Evolutionary conservation across 768 basidiomycete genomes (phyloP).

Genomic region (Trametes meyenii): DNA sequence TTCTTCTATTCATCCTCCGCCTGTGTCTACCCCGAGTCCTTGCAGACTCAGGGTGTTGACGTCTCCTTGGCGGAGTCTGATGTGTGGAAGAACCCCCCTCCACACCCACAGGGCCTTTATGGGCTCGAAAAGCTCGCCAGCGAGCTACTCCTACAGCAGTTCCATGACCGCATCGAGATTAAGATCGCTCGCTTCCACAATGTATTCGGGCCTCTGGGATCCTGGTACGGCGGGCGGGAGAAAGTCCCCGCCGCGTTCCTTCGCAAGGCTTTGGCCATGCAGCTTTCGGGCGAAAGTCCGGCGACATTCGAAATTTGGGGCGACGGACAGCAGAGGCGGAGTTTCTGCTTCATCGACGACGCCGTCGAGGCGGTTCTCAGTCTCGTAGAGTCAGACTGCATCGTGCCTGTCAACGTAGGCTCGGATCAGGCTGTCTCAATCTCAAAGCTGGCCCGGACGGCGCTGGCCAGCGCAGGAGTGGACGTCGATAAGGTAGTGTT

Average conservation of each 20-base stretch:
- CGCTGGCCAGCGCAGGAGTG: constrained; percentile 39
- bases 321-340: constrained; percentile 52
- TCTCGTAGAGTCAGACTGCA: constrained; percentile 43
- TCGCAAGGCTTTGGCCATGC: constrained; percentile 50
- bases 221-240: constrained; percentile 58
- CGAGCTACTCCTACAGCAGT: constrained; percentile 47
- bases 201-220: constrained; percentile 55
- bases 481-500: constrained; percentile 34
- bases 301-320: constrained; percentile 58
- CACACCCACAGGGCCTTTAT: constrained; percentile 56
- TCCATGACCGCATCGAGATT: constrained; percentile 38
- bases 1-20: constrained; percentile 63
- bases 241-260: constrained; percentile 61
- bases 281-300: constrained; percentile 20
- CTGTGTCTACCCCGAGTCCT: constrained; percentile 54
- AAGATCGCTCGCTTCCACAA: constrained; percentile 62
- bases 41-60: constrained; percentile 42
- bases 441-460: constrained; percentile 44
- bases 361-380: constrained; percentile 52
- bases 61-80: constrained; percentile 51
- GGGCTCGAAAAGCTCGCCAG: constrained; percentile 59
- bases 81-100: constrained; percentile 42
- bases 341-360: constrained; percentile 59
- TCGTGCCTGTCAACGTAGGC: constrained; percentile 51
- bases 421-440: constrained; percentile 50